Base-by-base conservation (phyloP, 2,329 filamentous ascomycete species). In the Claviceps pazoutovae region DNA sequence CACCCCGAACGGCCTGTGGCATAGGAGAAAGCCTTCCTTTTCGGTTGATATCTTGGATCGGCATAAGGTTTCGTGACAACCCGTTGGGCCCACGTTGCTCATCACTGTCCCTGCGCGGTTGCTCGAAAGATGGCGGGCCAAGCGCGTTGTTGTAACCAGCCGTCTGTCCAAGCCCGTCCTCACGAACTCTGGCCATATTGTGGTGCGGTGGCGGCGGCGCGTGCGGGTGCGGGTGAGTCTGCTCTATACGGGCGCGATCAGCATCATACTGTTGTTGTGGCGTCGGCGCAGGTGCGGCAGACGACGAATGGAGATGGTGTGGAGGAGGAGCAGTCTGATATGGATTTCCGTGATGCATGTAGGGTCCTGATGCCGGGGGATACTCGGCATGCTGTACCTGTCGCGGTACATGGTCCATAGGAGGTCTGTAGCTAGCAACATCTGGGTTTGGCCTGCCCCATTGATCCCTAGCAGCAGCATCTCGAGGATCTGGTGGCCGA, bases 1-100 rank as follows among this genome's bases (percentile, higher is more conserved):
- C 90, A 21, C 91, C 91, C 63, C 96, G 90, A 1, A 96, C 90
- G 21, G 91, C 90, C 66, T 96, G 91, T 1, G 91, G 91, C 16
- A 96, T 72, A 1, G 91, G 91, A 8, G 91, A 96, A 41, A 88
- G 76, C 48, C 90, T 83, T 1, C 90, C 90, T 57, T 84, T 86
- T 50, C 88, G 82, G 61, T 88, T 89, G 54, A 84, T 83, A 53
- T 87, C 83, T 59, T 94, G 88, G 11, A 95, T 76, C 3, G 81
- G 83, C n/a, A 95, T 72, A 44, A 95, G 74, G 39, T 79, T 82
- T 55, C 86, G 75, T 54, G 74, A 81, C 19, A 54, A 17, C n/a
- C 53, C 53, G 17, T 52, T 52, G 23, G 48, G 41, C 14, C 46
- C 53, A 34, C 48, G 48, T 47, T 78, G 77, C 49, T 76, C 79